Percentiles rank a stretch among this genome's conserved stretches.
phyloP scores from a whole-genome alignment of 331 rosid species.

The Arachis monticola region DNA sequence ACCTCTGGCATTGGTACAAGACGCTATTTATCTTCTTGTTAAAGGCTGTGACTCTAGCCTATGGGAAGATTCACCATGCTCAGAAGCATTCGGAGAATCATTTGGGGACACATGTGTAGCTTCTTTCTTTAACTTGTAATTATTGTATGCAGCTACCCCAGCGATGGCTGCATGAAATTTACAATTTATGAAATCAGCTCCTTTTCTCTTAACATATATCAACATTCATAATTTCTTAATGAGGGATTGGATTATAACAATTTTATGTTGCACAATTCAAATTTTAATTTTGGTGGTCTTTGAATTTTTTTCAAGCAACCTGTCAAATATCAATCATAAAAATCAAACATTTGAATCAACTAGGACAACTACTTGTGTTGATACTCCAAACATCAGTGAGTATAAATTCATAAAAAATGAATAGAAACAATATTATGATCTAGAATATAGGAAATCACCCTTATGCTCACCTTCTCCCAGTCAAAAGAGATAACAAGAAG shows the following conservation, averaged over 20 bases:
- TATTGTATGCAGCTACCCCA: constrained; percentile 97
- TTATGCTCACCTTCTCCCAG: constrained; percentile 8
- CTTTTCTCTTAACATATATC: constrained; percentile 10
- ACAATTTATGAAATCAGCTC: constrained; percentile 16
- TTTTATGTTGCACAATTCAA: constrained; percentile 8
- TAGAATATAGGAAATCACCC: constrained; percentile 10
- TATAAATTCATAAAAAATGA: constrained; percentile 14
- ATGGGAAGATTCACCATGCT: constrained; percentile 52
- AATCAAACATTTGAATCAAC: constrained; percentile 18
- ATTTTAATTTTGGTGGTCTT: constrained; percentile 16
- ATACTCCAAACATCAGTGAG: constrained; percentile 17
- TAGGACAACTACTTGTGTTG: constrained; percentile 4
- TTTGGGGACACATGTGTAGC: constrained; percentile 49
- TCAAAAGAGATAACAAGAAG: constrained; percentile 8
- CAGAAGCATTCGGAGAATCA: constrained; percentile 45
- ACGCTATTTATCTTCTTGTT: constrained; percentile 58
- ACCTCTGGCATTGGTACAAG: constrained; percentile 49
- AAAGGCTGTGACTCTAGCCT: constrained; percentile 48
- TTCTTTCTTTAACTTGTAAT: constrained; percentile 84
- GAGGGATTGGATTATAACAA: constrained; percentile 16
- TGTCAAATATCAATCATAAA: constrained; percentile 18
- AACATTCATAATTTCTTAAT: constrained; percentile 26
- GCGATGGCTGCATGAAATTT: constrained; percentile 76
- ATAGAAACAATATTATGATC: constrained; percentile 1
- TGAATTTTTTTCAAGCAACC: constrained; percentile 14